Evolutionary conservation across 768 basidiomycete genomes (phyloP), one percentile per base, ranked within the genome.

Genomic region (Cystobasidium tubakii): DNA sequence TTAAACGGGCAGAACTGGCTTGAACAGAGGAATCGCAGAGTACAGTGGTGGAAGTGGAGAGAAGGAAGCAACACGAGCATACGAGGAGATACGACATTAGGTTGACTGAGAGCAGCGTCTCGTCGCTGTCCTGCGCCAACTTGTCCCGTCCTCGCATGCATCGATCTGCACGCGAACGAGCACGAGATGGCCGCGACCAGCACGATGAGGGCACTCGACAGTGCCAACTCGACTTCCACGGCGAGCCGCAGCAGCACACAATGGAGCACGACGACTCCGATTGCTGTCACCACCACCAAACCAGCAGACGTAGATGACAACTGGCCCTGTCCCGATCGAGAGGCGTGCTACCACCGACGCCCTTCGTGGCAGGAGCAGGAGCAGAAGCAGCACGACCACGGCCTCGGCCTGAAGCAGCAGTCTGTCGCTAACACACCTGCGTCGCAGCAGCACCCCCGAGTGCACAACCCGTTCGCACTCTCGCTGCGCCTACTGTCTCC

Each of bases 291-390:
- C 33, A 63, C 10, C 29, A 33, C 63, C 34, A 42, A 9, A 63
- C 4, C 27, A 39, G 21, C 62, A n/a, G 33, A 65, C 6, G 39
- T 62, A 39, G 34, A 62, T 62, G 57, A 39, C 57, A 62, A 65
- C 36, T 65, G 63, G 63, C 63, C 63, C 19, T 65, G 63, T 44
- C 63, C 63, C 36, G 63, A 65, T 12, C 9, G 10, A 34, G 63
- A 39, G 29, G 25, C 66, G n/a, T 50, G 66, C 46, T 67, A n/a
- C 44, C 42, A 21, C 42, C 7, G 66, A 50, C 42, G 66, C 29
- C 66, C 66, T 3, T 67, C 66, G 46, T 67, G 66, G 66, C 66
- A 67, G 34, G 66, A 31, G 66, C n/a, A 42, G 53, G 66, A 46
- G 29, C 39, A 65, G 39, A 9, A 21, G 33, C 57, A 29, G 57